Conservation (phyloP, 768 basidiomycete genomes). For the Pleurotus tuoliensis region DNA sequence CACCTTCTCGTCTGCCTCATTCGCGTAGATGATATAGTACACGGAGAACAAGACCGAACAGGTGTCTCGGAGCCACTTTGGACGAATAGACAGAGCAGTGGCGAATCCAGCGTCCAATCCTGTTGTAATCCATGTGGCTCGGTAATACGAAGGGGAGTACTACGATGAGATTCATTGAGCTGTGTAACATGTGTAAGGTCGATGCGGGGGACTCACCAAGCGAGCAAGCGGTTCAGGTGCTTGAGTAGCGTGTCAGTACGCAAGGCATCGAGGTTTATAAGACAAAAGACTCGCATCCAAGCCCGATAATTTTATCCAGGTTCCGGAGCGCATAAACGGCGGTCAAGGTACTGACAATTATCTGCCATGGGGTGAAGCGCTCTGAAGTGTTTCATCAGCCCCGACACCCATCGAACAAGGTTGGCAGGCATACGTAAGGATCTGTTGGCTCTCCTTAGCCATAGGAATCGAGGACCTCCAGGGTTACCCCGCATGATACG, state of each 20-base stretch:
- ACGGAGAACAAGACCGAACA: constrained; percentile 80
- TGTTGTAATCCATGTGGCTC: constrained; percentile 92
- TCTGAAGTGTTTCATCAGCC: constrained; percentile 32
- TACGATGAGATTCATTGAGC: constrained; percentile 23
- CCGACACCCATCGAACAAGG: neutral
- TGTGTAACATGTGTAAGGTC: neutral
- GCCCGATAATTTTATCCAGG: constrained; percentile 79
- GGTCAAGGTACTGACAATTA: constrained; percentile 84
- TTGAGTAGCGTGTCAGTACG: constrained; percentile 23
- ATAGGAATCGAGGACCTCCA: constrained; percentile 62
- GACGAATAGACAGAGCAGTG: constrained; percentile 88
- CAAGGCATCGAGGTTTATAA: neutral
- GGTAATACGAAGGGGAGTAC: constrained; percentile 93
- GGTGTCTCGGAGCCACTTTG: constrained; percentile 88
- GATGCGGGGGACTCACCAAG: constrained; percentile 49
- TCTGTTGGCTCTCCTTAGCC: constrained; percentile 58
- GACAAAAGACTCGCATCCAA: constrained; percentile 55
- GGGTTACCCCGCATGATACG: constrained; percentile 64
- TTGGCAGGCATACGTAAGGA: constrained; percentile 45
- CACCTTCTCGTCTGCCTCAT: constrained; percentile 95
- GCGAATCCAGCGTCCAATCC: constrained; percentile 98
- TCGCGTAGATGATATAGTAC: constrained; percentile 85
- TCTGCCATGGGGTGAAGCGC: constrained; percentile 94
- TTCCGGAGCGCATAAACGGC: constrained; percentile 80
- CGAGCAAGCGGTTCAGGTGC: constrained; percentile 92